Percentiles rank a stretch among this genome's conserved stretches.
phyloP scores from a whole-genome alignment of 805 yeast genomes.

The Cyberlindnera mrakii region DNA sequence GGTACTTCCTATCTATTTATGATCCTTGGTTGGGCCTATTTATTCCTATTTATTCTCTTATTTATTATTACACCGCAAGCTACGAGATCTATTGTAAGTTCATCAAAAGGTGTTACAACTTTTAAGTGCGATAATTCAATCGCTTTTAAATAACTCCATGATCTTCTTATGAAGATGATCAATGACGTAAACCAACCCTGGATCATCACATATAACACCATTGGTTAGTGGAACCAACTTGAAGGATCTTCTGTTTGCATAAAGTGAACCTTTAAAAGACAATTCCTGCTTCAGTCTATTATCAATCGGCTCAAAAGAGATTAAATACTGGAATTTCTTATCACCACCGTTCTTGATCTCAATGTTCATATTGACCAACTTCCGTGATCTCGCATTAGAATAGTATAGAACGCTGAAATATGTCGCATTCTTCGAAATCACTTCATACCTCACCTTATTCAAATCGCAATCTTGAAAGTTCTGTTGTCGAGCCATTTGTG shows the following conservation, averaged over 20 bases:
- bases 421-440: slow-evolving; percentile 16
- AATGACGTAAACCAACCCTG: slow-evolving; percentile 9
- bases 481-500: slow-evolving; percentile 1
- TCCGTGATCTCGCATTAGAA: slow-evolving; percentile 3
- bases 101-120: too few relatives aligned
- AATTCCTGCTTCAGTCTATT: slow-evolving; percentile 6
- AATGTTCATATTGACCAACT: slow-evolving; percentile 10
- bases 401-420: slow-evolving; percentile 16
- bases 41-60: slow-evolving; percentile 1
- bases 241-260: slow-evolving; percentile 2
- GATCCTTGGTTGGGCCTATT: neutral
- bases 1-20: slow-evolving; percentile 3
- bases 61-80: neutral
- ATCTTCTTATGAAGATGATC: slow-evolving; percentile 13
- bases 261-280: slow-evolving; percentile 2
- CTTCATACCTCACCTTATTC: slow-evolving; percentile 12
- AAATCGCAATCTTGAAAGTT: slow-evolving; percentile 1
- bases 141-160: neutral
- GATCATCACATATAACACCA: slow-evolving; percentile 12
- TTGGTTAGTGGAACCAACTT: slow-evolving; percentile 10
- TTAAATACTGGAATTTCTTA: slow-evolving; percentile 4
- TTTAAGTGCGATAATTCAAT: too few relatives aligned
- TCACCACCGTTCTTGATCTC: slow-evolving; percentile 8
- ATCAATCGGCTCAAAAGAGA: slow-evolving; percentile 4
- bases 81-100: neutral